Conservation (phyloP, 495 filamentous ascomycete genomes). For the Xylaria curta region DNA sequence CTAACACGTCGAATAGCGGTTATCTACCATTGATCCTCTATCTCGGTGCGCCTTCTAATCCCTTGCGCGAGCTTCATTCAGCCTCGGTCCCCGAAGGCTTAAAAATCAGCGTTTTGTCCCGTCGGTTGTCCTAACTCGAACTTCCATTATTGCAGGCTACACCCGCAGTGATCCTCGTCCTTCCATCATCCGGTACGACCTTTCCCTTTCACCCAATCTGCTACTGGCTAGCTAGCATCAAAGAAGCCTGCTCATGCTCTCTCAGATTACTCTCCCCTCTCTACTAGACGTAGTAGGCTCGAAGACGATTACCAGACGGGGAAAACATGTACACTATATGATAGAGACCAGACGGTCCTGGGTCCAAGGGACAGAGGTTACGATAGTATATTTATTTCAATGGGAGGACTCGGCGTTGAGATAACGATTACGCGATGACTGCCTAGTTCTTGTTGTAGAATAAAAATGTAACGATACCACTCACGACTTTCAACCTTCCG, state of each 20-base stretch:
- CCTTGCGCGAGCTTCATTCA: background rate
- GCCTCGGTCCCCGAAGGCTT: background rate
- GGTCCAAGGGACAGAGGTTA: background rate
- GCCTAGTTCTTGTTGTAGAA: slow-evolving; percentile 24
- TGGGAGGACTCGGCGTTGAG: slow-evolving; percentile 6
- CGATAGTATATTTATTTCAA: slow-evolving; percentile 6
- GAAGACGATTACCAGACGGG: background rate
- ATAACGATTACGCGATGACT: slow-evolving; percentile 5
- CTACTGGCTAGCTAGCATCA: background rate
- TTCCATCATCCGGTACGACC: slow-evolving; percentile 83
- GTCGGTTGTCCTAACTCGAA: slow-evolving; percentile 32
- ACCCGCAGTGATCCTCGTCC: slow-evolving; percentile 91
- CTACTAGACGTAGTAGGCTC: slow-evolving; percentile 49
- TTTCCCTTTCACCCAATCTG: background rate
- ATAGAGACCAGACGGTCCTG: background rate
- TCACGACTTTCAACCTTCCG: background rate
- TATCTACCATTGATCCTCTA: slow-evolving; percentile 97
- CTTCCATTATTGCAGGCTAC: slow-evolving; percentile 67
- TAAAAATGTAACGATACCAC: slow-evolving; percentile 29
- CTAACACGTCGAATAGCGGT: slow-evolving; percentile 68
- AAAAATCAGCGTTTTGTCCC: background rate
- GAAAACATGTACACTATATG: slow-evolving; percentile 12
- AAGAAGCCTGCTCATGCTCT: slow-evolving; percentile 2
- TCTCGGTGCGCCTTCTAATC: slow-evolving; percentile 70
- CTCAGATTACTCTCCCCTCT: slow-evolving; percentile 75